Conservation (phyloP, 345 rosid genomes). For the Salix koriyanagi region DNA sequence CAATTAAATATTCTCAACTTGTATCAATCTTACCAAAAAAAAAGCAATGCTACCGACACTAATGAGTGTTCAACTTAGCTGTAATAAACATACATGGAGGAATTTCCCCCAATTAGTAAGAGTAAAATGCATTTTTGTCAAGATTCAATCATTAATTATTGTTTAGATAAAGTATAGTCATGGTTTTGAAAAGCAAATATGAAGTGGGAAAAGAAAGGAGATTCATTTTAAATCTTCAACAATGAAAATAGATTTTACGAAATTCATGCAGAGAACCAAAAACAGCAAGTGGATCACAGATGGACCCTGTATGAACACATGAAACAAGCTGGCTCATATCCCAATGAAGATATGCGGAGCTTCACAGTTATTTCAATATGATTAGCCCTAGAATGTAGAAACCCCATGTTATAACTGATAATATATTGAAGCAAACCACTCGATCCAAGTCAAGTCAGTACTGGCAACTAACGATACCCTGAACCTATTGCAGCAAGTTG, state of each 20-base stretch:
- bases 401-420: not conserved
- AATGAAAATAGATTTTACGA: no score
- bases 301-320: not conserved
- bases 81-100: not conserved
- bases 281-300: not conserved
- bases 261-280: not conserved
- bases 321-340: not conserved
- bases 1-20: not conserved
- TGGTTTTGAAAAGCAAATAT: no score
- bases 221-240: no score
- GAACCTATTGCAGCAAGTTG: not conserved
- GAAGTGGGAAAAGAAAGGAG: no score
- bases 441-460: not conserved
- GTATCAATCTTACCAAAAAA: no score
- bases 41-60: not conserved
- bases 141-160: no score
- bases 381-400: not conserved
- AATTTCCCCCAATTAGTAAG: not conserved
- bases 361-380: not conserved
- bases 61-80: not conserved
- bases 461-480: not conserved
- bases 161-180: no score
- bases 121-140: not conserved
- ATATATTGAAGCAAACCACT: not conserved
- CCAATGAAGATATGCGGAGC: not conserved